A percentile compares a stretch with the other conserved stretches of the same genome.
Conservation (phyloP, 2,329 filamentous ascomycete genomes). For the Sporothrix brasiliensis region DNA sequence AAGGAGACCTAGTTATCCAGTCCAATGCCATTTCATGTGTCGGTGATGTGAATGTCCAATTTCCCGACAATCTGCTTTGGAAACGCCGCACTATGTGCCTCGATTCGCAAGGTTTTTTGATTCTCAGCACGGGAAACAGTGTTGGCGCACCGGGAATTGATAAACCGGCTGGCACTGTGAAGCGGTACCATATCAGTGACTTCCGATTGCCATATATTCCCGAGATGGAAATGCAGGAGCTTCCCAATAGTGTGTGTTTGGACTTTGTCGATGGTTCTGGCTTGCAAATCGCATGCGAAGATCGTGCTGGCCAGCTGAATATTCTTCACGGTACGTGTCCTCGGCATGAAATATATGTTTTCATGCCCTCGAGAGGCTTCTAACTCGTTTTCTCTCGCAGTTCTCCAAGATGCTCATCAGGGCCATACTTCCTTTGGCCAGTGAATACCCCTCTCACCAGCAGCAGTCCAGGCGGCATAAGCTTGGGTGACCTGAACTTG, state of each 20-base stretch:
- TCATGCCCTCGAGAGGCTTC: background rate
- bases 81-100: slow-evolving; percentile 88
- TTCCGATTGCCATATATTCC: slow-evolving; percentile 79
- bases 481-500: too few species aligned
- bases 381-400: slow-evolving; percentile 37
- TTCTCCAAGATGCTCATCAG: slow-evolving; percentile 50
- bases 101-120: slow-evolving; percentile 79
- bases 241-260: slow-evolving; percentile 78
- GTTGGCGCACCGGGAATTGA: slow-evolving; percentile 51
- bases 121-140: slow-evolving; percentile 71
- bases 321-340: slow-evolving; percentile 56
- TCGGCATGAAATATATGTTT: background rate
- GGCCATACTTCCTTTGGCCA: slow-evolving; percentile 43
- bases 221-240: slow-evolving; percentile 87
- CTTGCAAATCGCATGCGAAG: slow-evolving; percentile 66
- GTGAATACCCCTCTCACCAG: slow-evolving; percentile 34
- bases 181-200: slow-evolving; percentile 83
- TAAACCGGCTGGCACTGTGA: slow-evolving; percentile 54
- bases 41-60: slow-evolving; percentile 94
- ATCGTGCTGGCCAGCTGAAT: slow-evolving; percentile 59
- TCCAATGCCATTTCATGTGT: slow-evolving; percentile 65
- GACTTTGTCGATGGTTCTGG: slow-evolving; percentile 64
- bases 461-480: background rate
- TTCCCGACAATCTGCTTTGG: slow-evolving; percentile 94
- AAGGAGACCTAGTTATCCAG: slow-evolving; percentile 37